These are phyloP conservation scores for Globisporangium polare DNA, from an alignment of 352 stramenopile genomes.

Conservation along the genomic window DNA sequence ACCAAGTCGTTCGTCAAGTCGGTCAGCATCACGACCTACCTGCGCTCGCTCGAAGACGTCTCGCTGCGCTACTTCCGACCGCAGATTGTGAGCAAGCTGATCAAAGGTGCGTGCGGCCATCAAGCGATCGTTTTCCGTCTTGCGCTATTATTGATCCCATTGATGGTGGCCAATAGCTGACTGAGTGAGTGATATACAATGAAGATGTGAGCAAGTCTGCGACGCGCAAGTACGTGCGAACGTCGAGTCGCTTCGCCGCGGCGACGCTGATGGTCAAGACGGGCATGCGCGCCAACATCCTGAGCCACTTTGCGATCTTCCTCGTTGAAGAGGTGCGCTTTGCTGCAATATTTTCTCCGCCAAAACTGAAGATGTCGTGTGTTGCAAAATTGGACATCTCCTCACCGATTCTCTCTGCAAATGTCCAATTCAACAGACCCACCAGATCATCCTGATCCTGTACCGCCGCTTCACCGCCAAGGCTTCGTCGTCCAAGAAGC, in stretches of 20 bases:
- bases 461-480: conserved; percentile 55
- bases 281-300: conserved; percentile 67
- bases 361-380: too few species aligned
- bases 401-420: conserved; percentile 1
- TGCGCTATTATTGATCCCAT: background rate
- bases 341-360: background rate
- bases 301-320: conserved; percentile 79
- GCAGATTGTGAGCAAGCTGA: conserved; percentile 67
- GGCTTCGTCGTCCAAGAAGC: conserved; percentile 24
- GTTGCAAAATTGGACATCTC: background rate
- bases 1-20: conserved; percentile 72
- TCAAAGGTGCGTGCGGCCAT: conserved; percentile 50
- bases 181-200: background rate
- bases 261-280: conserved; percentile 72
- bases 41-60: conserved; percentile 72
- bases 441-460: conserved; percentile 67
- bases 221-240: conserved; percentile 70
- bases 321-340: conserved; percentile 72
- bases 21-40: conserved; percentile 74
- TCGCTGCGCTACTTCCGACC: conserved; percentile 48
- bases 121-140: background rate
- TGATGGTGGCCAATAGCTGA: background rate
- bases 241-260: conserved; percentile 46
- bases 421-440: conserved; percentile 31
- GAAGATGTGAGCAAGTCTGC: conserved; percentile 74